Evolutionary conservation across 176 grass and related monocot species (phyloP), one percentile per base, ranked within the genome.

Genomic region (Microstegium vimineum): DNA sequence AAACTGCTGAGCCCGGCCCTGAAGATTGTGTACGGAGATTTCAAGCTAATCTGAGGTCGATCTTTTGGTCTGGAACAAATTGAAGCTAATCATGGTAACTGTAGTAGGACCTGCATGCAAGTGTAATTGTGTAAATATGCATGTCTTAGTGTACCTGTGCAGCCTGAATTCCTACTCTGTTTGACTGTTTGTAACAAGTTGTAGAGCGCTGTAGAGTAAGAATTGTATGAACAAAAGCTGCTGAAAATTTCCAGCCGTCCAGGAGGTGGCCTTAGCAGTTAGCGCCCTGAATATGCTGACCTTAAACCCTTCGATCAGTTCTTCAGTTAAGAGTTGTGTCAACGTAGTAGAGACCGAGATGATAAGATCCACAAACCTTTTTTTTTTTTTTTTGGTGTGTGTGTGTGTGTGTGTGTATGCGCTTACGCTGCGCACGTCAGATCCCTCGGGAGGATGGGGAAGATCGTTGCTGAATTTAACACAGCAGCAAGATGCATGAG

Each of bases 41-140:
- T 59, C n/a, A 59, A 20, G 56, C 54, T 57, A 57, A 57, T 57
- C 22, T 57, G 22, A 9, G 52, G 8, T 56, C 18, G 52, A 3
- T 56, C 18, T 20, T 57, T 57, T 57, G 20, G 20, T 10, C 54
- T 57, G 3, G 54, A 57, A 57, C 8, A 10, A 57, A 54, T 54
- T 54, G 51, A 26, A 41, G 11, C 37, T 38, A 13, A 70, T 63
- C 73, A 14, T 76, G 32, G n/a, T 76, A 76, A 69, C 12, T 6
- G 47, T 40, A 30, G 47, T 40, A 69, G 32, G 43, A 37, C 30
- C 52, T 69, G 68, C 47, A 80, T 34, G 68, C 42, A 78, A 46
- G n/a, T n/a, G n/a, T n/a, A n/a, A n/a, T n/a, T n/a, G 71, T 85
- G 82, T 89, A 80, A 74, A 84, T 88, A n/a, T 56, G n/a, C 20